Base-by-base conservation (phyloP, 208 protist species). In the Leishmania major region DNA sequence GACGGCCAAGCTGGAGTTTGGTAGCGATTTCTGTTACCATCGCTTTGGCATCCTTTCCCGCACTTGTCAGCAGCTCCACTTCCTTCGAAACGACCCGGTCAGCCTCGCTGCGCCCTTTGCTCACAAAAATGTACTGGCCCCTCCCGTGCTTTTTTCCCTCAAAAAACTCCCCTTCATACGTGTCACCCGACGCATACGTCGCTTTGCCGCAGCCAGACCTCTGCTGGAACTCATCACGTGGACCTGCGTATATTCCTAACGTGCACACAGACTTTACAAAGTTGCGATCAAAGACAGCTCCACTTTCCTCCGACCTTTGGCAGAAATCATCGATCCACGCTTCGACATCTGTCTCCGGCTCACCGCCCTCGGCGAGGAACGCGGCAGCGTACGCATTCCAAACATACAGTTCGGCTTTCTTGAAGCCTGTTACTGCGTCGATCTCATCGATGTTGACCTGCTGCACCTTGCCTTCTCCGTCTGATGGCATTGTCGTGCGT, bases 141-240 rank as follows among this genome's bases (percentile, higher is more conserved):
- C 78, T 90, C 1, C 95, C 95, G 82, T 98, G 92, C 80, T 96
- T 96, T 73, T 98, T 96, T 15, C 92, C 95, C 75, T 96, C 92
- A 69, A 96, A 97, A 78, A 96, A 98, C 77, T 97, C 91, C 19
- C 95, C 95, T 25, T 98, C 95, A 84, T 97, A 98, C 22, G 88
- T 89, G 79, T 98, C 95, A 51, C 94, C 89, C 62, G 94, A 95
- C 2, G 92, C 81, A 73, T 97, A 98, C 31, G 96, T 88, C 10
- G 95, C 91, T 71, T 96, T 97, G 49, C 92, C 93, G 78, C 85
- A 91, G 3, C 95, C 95, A 19, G 90, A 96, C 62, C 95, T 92
- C 88, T 98, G 94, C 84, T 96, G 89, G 78, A 97, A 98, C 86
- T 98, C 94, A 79, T 98, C 95, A 25, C 95, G 91, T 2, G 87